Evolutionary conservation across 352 stramenopile species (phyloP).

Genomic region (Phytopythium chamaehyphon): DNA sequence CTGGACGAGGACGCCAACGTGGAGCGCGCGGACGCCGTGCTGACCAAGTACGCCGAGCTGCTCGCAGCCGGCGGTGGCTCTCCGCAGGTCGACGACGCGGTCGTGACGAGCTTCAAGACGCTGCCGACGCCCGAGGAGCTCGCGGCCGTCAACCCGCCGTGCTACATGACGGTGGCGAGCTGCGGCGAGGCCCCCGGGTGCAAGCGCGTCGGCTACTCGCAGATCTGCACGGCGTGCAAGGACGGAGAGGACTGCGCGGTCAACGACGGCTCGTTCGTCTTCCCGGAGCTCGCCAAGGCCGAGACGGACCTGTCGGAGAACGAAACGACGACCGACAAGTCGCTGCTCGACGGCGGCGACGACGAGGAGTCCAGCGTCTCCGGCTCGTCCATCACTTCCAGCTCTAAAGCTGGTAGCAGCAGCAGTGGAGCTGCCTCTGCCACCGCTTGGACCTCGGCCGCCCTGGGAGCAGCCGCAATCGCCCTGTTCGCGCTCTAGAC

Average conservation of each 20-base stretch:
- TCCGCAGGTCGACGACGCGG: constrained; percentile 29
- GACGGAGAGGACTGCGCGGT: constrained; percentile 29
- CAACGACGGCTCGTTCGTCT: constrained; percentile 42
- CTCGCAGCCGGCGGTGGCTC: constrained; percentile 25
- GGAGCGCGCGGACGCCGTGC: constrained; percentile 37
- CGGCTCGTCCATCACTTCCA: background rate
- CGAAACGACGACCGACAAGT: constrained; percentile 32
- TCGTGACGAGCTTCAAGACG: constrained; percentile 35
- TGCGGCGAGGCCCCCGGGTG: constrained; percentile 55
- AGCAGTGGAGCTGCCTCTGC: too few species aligned
- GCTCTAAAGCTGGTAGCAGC: background rate
- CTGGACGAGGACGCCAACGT: constrained; percentile 48
- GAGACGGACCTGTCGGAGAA: constrained; percentile 29
- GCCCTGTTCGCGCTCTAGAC: too few species aligned
- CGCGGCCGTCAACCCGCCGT: constrained; percentile 50
- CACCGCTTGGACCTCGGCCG: too few species aligned
- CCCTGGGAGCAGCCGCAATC: too few species aligned
- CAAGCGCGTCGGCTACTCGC: constrained; percentile 63
- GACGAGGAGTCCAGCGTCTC: constrained; percentile 7
- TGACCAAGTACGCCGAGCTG: constrained; percentile 47
- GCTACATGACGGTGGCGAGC: constrained; percentile 53
- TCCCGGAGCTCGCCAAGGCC: constrained; percentile 61
- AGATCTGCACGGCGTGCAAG: constrained; percentile 62
- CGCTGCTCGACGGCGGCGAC: background rate
- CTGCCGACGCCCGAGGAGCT: constrained; percentile 48